phyloP scores from a whole-genome alignment of 495 filamentous ascomycete genomes.

The Tuber melanosporum region DNA sequence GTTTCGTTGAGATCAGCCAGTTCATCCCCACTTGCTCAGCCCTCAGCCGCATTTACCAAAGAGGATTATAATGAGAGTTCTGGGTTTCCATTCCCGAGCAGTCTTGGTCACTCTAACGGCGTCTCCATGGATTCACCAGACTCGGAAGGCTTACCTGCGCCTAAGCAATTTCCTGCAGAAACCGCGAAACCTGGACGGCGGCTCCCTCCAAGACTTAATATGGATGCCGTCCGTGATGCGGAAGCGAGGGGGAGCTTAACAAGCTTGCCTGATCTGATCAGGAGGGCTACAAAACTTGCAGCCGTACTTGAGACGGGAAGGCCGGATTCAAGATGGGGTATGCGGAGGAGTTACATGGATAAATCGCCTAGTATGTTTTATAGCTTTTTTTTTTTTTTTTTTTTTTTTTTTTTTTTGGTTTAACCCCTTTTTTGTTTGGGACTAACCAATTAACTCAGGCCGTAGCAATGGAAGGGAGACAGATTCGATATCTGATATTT shows the following conservation, averaged over 20 bases:
- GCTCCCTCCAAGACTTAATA: conserved; percentile 59
- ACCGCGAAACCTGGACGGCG: conserved; percentile 28
- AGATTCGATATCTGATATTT: conserved; percentile 75
- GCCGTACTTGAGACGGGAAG: conserved; percentile 80
- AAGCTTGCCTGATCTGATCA: conserved; percentile 83
- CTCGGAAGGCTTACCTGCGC: not conserved
- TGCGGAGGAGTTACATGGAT: conserved; percentile 29
- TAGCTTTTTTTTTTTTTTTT: not conserved
- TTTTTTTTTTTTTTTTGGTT: not conserved
- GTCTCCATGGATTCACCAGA: conserved; percentile 18
- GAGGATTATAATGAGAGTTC: conserved; percentile 13
- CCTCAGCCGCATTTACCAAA: conserved; percentile 8
- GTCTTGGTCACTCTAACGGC: conserved; percentile 45
- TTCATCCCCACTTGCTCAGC: conserved; percentile 16
- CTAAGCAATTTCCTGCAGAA: not conserved
- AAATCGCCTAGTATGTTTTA: conserved; percentile 25
- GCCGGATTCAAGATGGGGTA: conserved; percentile 47
- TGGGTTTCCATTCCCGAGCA: conserved; percentile 13
- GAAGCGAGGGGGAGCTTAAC: conserved; percentile 81
- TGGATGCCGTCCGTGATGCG: conserved; percentile 70
- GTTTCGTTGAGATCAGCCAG: conserved; percentile 14
- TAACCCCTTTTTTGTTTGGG: not conserved
- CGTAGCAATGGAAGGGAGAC: conserved; percentile 46
- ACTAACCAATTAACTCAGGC: conserved; percentile 23
- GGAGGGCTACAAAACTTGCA: conserved; percentile 77